phyloP scores from a whole-genome alignment of 2,329 filamentous ascomycete species.

The Aureobasidium uvarum region DNA sequence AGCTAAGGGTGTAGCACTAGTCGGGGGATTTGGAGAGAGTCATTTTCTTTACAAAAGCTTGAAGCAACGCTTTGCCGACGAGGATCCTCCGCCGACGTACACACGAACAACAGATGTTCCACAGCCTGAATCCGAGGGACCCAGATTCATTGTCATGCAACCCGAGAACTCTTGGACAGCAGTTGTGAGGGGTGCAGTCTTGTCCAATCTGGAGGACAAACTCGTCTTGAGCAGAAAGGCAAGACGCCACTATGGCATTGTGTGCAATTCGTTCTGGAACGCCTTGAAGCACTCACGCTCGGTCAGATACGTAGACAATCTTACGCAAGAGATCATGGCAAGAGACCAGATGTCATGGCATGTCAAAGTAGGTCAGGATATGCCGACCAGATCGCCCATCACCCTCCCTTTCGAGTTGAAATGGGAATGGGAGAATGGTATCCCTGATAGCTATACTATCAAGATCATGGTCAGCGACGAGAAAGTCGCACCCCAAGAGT shows the following conservation, averaged over 20 bases:
- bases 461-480: not conserved
- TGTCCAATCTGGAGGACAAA: constrained; percentile 72
- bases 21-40: constrained; percentile 78
- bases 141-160: constrained; percentile 70
- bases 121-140: not conserved
- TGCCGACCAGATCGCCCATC: not conserved
- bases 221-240: constrained; percentile 22
- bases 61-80: constrained; percentile 63
- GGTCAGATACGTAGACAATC: constrained; percentile 74
- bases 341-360: constrained; percentile 83
- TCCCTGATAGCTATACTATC: no score
- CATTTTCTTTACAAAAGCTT: constrained; percentile 67
- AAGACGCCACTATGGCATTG: constrained; percentile 23
- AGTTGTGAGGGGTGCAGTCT: constrained; percentile 72
- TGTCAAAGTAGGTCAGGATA: constrained; percentile 46
- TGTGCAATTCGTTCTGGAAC: constrained; percentile 53
- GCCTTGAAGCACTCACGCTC: constrained; percentile 69
- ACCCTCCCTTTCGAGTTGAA: no score
- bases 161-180: constrained; percentile 72
- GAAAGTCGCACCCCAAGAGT: not conserved
- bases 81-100: constrained; percentile 45
- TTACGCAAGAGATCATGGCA: constrained; percentile 84
- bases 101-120: not conserved
- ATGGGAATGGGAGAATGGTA: no score
- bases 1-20: constrained; percentile 68